Evolutionary conservation across 2,329 filamentous ascomycete genomes (phyloP), one percentile per base, ranked within the genome.

Genomic region (Trichoderma oligosporum): DNA sequence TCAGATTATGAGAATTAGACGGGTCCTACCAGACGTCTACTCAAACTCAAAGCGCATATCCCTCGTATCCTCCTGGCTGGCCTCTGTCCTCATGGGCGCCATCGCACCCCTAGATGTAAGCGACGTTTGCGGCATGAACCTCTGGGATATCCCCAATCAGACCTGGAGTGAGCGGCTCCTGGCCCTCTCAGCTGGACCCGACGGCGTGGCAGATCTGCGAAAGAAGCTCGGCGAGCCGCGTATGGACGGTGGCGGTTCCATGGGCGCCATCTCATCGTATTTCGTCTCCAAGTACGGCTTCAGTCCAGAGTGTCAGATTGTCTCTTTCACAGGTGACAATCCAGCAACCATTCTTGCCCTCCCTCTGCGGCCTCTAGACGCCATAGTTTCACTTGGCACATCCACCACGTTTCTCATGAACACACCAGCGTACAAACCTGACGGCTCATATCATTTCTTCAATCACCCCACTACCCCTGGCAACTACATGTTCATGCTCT

Each of bases 401-500:
- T 95, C 89, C 27, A 97, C 93, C 1, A 99, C 94, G 3, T 97
- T 97, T 78, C 83, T 99, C 60, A 97, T 97, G 93, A 91, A 89
- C 67, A 97, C 94, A 4, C 86, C 90, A n/a, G 81, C 83, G 66
- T 97, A 96, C 80, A 87, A 87, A 70, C 91, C 94, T 2, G 87
- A 97, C 68, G 89, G 91, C 3, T 84, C 88, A 6, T 96, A 96
- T 68, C 94, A 99, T 77, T 96, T 97, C 79, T 95, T 97, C 83
- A 96, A 97, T 77, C 92, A 97, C 73, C 94, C 94, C 1, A 94
- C 91, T 42, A 96, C 91, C 1, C 77, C 86, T 0, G 91, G 89
- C 1, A 82, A 97, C 60, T 97, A 96, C 81, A 97, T 99, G 94
- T 97, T 99, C 75, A 99, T 99, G 94, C 84, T 99, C 33, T 99